Conservation (phyloP, 345 rosid species). For the Pistacia vera region DNA sequence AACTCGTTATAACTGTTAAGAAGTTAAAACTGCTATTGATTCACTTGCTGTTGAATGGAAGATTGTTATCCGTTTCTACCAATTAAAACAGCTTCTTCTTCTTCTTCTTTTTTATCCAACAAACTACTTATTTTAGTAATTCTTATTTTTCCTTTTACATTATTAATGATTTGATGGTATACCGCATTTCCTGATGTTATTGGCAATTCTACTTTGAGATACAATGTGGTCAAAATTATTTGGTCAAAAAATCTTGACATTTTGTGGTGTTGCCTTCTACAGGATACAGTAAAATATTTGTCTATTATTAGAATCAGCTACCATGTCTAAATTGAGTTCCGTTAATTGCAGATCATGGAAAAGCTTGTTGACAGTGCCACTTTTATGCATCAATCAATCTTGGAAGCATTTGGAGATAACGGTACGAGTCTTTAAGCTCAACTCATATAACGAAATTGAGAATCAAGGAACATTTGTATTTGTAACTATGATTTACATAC, state of each 20-base stretch:
- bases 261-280: neutral
- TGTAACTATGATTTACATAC: neutral
- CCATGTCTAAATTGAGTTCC: constrained; percentile 13
- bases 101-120: neutral
- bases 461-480: constrained; percentile 1
- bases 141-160: neutral
- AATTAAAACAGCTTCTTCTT: neutral
- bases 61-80: neutral
- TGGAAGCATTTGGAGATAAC: constrained; percentile 70
- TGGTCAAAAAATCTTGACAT: neutral
- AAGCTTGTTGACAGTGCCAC: constrained; percentile 70
- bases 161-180: neutral
- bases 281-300: neutral
- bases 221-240: neutral
- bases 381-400: constrained; percentile 60
- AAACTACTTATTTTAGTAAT: neutral
- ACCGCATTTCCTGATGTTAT: constrained; percentile 1
- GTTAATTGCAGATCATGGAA: constrained; percentile 59
- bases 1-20: constrained; percentile 10
- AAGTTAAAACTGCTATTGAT: neutral
- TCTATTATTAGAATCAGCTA: neutral
- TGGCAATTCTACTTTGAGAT: neutral
- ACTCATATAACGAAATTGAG: neutral
- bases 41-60: neutral
- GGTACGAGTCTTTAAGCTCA: constrained; percentile 38